These are phyloP conservation scores for Paracamarosporium sp. DNA, from an alignment of 2,329 filamentous ascomycete species.

Conservation along the genomic window DNA sequence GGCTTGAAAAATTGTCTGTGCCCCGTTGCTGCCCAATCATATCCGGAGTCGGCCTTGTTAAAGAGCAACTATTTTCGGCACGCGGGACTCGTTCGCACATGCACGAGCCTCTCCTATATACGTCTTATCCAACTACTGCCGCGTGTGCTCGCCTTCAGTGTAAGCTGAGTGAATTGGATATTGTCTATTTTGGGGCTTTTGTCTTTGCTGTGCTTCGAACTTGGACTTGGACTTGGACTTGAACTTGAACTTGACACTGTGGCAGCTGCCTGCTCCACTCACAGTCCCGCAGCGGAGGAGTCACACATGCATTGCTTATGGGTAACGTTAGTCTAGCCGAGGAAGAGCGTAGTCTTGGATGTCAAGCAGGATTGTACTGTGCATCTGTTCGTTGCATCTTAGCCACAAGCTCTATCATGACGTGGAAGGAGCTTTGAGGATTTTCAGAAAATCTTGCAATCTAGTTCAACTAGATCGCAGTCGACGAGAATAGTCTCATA, in stretches of 20 bases:
- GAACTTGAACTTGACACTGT: neutral
- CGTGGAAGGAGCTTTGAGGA: neutral
- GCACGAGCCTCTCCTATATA: neutral
- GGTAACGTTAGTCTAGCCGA: neutral
- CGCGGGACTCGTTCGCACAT: neutral
- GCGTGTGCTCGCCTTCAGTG: neutral
- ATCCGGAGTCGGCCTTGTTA: neutral
- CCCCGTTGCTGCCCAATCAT: slow-evolving; percentile 39
- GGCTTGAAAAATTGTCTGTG: slow-evolving; percentile 29
- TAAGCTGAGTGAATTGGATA: neutral
- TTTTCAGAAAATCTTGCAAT: no score
- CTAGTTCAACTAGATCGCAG: no score
- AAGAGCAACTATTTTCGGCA: slow-evolving; percentile 7
- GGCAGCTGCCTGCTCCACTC: neutral
- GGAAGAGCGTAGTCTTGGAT: neutral
- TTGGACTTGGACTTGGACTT: no score
- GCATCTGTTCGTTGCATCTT: neutral
- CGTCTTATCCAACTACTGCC: neutral
- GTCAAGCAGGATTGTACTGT: neutral
- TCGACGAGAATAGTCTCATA: no score
- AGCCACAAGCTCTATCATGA: neutral
- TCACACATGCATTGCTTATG: slow-evolving; percentile 3
- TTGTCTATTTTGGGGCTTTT: no score
- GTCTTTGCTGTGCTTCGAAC: no score
- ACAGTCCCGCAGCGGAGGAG: neutral